phyloP scores from a whole-genome alignment of 495 filamentous ascomycete genomes.

The Penicillium daleae region DNA sequence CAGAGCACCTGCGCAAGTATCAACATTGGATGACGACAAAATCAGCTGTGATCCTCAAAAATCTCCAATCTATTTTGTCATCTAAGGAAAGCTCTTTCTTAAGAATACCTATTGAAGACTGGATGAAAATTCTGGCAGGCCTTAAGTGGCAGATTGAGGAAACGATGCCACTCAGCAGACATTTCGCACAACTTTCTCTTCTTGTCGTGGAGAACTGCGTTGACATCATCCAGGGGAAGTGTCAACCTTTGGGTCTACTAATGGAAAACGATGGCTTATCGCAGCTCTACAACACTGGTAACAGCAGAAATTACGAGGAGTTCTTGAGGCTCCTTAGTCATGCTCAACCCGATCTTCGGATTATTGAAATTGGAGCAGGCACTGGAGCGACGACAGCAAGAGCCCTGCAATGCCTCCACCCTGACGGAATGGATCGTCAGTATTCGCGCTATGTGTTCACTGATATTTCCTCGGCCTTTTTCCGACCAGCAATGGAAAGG shows the following conservation, averaged over 20 bases:
- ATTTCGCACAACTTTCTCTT: slow-evolving; percentile 1
- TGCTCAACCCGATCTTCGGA: slow-evolving; percentile 30
- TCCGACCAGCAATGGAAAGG: slow-evolving; percentile 33
- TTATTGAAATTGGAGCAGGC: slow-evolving; percentile 48
- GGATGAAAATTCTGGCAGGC: neutral
- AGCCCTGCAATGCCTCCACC: slow-evolving; percentile 15
- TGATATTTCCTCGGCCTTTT: slow-evolving; percentile 52
- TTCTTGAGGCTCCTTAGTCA: slow-evolving; percentile 22
- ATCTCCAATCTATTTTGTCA: neutral
- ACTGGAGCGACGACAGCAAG: slow-evolving; percentile 34
- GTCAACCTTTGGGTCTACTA: neutral
- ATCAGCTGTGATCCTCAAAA: neutral
- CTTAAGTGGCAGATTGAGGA: slow-evolving; percentile 4
- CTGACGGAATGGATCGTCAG: neutral
- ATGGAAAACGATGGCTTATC: slow-evolving; percentile 1
- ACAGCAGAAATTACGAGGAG: slow-evolving; percentile 4
- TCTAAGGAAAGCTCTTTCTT: neutral
- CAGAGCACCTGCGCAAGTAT: slow-evolving; percentile 1
- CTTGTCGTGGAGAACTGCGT: neutral
- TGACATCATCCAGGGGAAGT: neutral
- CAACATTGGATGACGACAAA: neutral
- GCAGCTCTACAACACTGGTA: slow-evolving; percentile 15
- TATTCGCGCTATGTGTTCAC: slow-evolving; percentile 45
- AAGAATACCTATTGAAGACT: neutral
- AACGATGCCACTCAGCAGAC: slow-evolving; percentile 3